Conservation (phyloP, 2,329 filamentous ascomycete genomes). For the Penicillium sp. region DNA sequence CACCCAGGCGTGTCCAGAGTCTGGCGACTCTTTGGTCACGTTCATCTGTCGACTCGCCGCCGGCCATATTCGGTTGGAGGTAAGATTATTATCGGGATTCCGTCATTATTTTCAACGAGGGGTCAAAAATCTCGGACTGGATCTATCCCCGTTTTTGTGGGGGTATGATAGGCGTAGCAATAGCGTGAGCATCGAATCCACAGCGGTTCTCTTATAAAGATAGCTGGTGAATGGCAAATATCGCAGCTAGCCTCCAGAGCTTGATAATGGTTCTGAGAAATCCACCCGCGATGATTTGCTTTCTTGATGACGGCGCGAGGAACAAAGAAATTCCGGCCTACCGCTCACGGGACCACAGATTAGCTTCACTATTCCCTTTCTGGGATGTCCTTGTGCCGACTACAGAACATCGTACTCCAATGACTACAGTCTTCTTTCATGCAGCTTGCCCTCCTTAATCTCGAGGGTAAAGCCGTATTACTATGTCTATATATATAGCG, state of each 20-base stretch:
- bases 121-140: conserved; percentile 25
- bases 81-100: conserved; percentile 52
- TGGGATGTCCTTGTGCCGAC: conserved; percentile 16
- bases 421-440: not conserved
- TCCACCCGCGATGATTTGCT: conserved; percentile 40
- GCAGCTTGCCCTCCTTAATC: not conserved
- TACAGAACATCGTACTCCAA: not conserved
- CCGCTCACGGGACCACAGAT: conserved; percentile 35
- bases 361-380: conserved; percentile 39
- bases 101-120: conserved; percentile 47
- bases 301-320: conserved; percentile 36
- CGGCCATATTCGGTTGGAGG: conserved; percentile 61
- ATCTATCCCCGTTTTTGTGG: conserved; percentile 28
- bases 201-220: conserved; percentile 16
- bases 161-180: conserved; percentile 21
- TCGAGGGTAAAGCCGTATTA: not conserved
- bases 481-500: not conserved
- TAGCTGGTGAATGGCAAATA: conserved; percentile 14
- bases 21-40: conserved; percentile 80
- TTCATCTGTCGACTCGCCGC: conserved; percentile 74
- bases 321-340: conserved; percentile 28
- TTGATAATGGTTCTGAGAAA: conserved; percentile 37
- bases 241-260: conserved; percentile 16
- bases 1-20: conserved; percentile 84
- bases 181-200: conserved; percentile 34